These are phyloP conservation scores for Mrakia hoshinonis DNA, from an alignment of 768 basidiomycete genomes.

Conservation along the genomic window DNA sequence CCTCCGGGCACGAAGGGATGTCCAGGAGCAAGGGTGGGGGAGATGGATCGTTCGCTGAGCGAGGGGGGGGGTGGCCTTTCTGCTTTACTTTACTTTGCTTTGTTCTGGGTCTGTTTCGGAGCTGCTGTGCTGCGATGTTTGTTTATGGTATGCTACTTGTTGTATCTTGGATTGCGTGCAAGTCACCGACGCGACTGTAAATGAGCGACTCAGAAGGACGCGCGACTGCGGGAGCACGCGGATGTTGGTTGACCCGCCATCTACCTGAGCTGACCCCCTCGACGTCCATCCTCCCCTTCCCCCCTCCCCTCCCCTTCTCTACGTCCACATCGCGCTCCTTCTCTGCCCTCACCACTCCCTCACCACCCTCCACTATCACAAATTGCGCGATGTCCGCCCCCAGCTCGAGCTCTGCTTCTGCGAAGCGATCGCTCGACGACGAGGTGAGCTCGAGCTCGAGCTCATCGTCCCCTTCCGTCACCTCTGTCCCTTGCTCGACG, in stretches of 20 bases:
- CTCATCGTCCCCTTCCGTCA: no score
- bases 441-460: no score
- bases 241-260: neutral
- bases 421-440: no score
- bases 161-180: no score
- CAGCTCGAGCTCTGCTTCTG: neutral
- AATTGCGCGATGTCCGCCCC: neutral
- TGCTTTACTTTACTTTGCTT: neutral
- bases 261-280: neutral
- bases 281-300: neutral
- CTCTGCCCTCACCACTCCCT: neutral
- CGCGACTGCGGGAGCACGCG: neutral
- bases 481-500: no score
- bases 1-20: neutral
- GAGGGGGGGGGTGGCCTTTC: neutral
- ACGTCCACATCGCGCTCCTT: neutral
- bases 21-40: neutral
- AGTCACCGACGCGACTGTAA: no score
- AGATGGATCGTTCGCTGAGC: neutral
- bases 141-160: neutral
- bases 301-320: neutral
- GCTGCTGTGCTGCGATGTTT: neutral
- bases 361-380: neutral
- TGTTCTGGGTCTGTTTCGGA: neutral
- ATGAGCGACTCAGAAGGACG: no score